These are phyloP conservation scores for Epichloe gansuensis DNA, from an alignment of 2,329 filamentous ascomycete species.

Conservation along the genomic window DNA sequence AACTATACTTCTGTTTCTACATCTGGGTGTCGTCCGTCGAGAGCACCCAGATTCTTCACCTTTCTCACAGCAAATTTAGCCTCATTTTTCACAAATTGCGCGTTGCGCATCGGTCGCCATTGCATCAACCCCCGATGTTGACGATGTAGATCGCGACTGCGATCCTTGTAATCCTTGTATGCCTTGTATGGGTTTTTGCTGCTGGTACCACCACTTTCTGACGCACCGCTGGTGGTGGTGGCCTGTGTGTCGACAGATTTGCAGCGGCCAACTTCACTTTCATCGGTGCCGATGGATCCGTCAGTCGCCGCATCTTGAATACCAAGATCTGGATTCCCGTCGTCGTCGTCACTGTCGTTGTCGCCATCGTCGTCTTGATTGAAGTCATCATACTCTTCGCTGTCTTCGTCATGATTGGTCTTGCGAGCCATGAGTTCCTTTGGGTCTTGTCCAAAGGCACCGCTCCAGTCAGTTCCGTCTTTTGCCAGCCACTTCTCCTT, in stretches of 20 bases:
- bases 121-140: slow-evolving; percentile 90
- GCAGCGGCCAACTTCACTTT: slow-evolving; percentile 17
- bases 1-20: slow-evolving; percentile 64
- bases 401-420: slow-evolving; percentile 17
- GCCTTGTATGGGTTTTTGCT: slow-evolving; percentile 43
- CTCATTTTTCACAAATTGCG: slow-evolving; percentile 80
- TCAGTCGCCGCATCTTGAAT: slow-evolving; percentile 41
- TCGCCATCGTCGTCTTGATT: slow-evolving; percentile 20
- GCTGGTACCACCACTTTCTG: slow-evolving; percentile 22
- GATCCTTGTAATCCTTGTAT: slow-evolving; percentile 51
- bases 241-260: slow-evolving; percentile 29
- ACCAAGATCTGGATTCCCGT: slow-evolving; percentile 40
- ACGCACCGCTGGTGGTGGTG: slow-evolving; percentile 20
- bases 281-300: slow-evolving; percentile 12
- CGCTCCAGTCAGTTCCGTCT: slow-evolving; percentile 75
- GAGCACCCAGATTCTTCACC: slow-evolving; percentile 61
- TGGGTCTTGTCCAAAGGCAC: slow-evolving; percentile 73
- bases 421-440: slow-evolving; percentile 30
- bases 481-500: slow-evolving; percentile 67
- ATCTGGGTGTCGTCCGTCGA: slow-evolving; percentile 75
- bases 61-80: slow-evolving; percentile 65
- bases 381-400: slow-evolving; percentile 30
- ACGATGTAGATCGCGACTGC: slow-evolving; percentile 65
- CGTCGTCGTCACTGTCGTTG: slow-evolving; percentile 22
- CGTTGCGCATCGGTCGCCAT: slow-evolving; percentile 81